These are phyloP conservation scores for Leccinum incarnatum DNA, from an alignment of 768 basidiomycete genomes.

Conservation along the genomic window DNA sequence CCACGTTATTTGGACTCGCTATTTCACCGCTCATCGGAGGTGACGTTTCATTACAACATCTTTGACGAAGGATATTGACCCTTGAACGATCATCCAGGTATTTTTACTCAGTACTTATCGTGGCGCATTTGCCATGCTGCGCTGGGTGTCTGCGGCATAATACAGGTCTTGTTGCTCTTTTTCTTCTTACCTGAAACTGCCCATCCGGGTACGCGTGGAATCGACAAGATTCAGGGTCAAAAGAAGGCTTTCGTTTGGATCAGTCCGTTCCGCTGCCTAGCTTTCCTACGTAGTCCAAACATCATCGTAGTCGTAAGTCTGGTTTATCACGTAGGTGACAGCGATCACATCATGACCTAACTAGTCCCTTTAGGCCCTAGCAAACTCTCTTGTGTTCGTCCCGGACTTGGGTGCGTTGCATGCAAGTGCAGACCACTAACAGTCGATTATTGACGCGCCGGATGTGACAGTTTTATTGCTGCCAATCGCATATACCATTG, in stretches of 20 bases:
- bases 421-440: too few relatives aligned
- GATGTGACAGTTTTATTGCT: conserved; percentile 41
- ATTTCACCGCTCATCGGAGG: conserved; percentile 61
- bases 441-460: background rate
- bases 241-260: conserved; percentile 41
- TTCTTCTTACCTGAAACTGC: conserved; percentile 63
- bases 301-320: conserved; percentile 51
- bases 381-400: conserved; percentile 28
- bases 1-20: conserved; percentile 55
- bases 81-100: conserved; percentile 30
- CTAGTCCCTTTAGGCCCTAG: conserved; percentile 38
- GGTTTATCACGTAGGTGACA: background rate
- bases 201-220: conserved; percentile 54
- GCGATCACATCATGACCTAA: background rate
- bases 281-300: conserved; percentile 58
- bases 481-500: conserved; percentile 67
- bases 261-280: conserved; percentile 58
- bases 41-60: conserved; percentile 2
- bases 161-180: conserved; percentile 39
- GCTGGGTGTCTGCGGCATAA: conserved; percentile 41
- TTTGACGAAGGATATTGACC: background rate
- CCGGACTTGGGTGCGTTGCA: conserved; percentile 36
- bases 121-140: conserved; percentile 61
- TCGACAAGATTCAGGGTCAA: conserved; percentile 41
- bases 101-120: conserved; percentile 56